Conservation (phyloP, 2,329 filamentous ascomycete species). For the Scedosporium minutisporum region DNA sequence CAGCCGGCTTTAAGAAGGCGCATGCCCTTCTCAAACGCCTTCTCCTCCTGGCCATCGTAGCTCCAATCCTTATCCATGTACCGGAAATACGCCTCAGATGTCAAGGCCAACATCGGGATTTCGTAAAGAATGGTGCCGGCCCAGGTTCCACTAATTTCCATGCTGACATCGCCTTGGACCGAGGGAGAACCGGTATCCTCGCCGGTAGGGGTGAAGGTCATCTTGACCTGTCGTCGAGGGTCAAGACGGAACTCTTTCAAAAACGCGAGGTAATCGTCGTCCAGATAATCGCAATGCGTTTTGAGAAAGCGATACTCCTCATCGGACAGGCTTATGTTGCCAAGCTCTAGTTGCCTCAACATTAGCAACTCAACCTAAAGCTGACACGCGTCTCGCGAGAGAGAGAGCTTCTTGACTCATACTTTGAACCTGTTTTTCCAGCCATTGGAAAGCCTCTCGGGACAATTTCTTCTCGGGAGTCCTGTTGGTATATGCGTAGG, state of each 20-base stretch:
- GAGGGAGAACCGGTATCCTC: slow-evolving; percentile 52
- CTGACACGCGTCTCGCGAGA: not conserved
- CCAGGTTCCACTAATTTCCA: slow-evolving; percentile 76
- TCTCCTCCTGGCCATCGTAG: slow-evolving; percentile 76
- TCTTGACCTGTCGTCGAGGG: slow-evolving; percentile 68
- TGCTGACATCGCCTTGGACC: slow-evolving; percentile 64
- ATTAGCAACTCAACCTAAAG: not conserved
- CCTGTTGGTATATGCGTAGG: slow-evolving; percentile 90
- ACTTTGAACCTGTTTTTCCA: slow-evolving; percentile 75
- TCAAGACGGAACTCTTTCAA: slow-evolving; percentile 72
- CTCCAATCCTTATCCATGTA: slow-evolving; percentile 93
- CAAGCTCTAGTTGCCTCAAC: slow-evolving; percentile 52
- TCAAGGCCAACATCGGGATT: slow-evolving; percentile 83
- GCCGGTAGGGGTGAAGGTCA: slow-evolving; percentile 52
- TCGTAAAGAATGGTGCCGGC: slow-evolving; percentile 95
- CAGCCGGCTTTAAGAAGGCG: slow-evolving; percentile 73
- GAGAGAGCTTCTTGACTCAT: slow-evolving; percentile 18
- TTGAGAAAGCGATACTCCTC: slow-evolving; percentile 76
- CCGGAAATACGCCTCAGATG: slow-evolving; percentile 94
- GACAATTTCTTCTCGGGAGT: slow-evolving; percentile 90
- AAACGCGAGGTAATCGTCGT: slow-evolving; percentile 66
- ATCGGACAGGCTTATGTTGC: slow-evolving; percentile 65
- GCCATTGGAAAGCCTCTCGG: slow-evolving; percentile 73
- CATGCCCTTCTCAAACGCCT: slow-evolving; percentile 72
- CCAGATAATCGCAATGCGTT: slow-evolving; percentile 72